A percentile compares a stretch with the other conserved stretches of the same genome.
These are phyloP conservation scores for Arthrobotrys entomopaga DNA, from an alignment of 2,329 filamentous ascomycete genomes.

Conservation along the genomic window DNA sequence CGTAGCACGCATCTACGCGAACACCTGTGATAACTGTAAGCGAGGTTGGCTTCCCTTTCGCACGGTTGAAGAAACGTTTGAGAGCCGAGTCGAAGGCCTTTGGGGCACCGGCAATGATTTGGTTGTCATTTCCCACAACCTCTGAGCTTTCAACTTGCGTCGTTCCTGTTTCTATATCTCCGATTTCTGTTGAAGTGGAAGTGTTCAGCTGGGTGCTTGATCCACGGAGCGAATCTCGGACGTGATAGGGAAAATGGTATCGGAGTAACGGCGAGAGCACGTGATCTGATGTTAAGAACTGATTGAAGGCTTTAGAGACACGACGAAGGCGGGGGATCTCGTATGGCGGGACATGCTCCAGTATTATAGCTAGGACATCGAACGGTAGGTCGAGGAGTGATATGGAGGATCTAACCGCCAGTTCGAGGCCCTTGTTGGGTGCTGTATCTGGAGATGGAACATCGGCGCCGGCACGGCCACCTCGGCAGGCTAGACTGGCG, in stretches of 20 bases:
- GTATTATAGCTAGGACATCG: constrained; percentile 46
- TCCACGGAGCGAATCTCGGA: constrained; percentile 40
- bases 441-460: constrained; percentile 41
- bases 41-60: constrained; percentile 48
- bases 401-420: constrained; percentile 19
- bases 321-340: constrained; percentile 43
- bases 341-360: constrained; percentile 45
- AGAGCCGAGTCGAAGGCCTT: constrained; percentile 46
- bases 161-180: background rate
- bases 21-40: constrained; percentile 50
- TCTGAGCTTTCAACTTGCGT: background rate
- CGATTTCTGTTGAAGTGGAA: background rate
- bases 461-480: constrained; percentile 5
- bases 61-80: constrained; percentile 53
- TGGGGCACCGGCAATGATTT: constrained; percentile 30
- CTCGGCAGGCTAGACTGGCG: constrained; percentile 17
- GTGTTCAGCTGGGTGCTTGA: background rate
- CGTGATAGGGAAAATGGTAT: constrained; percentile 47
- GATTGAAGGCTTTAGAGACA: constrained; percentile 43
- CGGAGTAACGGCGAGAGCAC: constrained; percentile 45
- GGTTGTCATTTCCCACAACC: background rate
- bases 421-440: constrained; percentile 21
- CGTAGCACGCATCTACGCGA: constrained; percentile 50
- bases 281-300: constrained; percentile 41
- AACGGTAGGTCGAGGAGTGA: constrained; percentile 46